Conservation (phyloP, 345 rosid genomes). For the Citrus hindsii region DNA sequence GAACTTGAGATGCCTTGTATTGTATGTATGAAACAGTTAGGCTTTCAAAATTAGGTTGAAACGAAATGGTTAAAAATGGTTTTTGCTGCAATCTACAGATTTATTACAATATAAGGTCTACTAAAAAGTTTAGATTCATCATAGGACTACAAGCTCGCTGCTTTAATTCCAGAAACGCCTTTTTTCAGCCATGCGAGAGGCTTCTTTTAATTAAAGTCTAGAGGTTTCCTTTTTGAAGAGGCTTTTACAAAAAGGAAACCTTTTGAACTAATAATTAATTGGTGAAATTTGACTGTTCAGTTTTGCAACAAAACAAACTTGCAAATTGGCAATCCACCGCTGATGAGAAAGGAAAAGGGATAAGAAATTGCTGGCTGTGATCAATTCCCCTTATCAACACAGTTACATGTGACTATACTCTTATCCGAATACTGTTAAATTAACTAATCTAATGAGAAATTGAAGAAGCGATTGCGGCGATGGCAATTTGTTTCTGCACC, state of each 20-base stretch:
- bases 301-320: background rate
- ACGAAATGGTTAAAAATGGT: too few species aligned
- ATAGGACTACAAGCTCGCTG: background rate
- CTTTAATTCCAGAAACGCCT: background rate
- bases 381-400: background rate
- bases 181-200: too few species aligned
- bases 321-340: background rate
- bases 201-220: too few species aligned
- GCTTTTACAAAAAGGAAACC: background rate
- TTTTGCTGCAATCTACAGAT: too few species aligned
- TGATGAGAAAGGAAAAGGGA: background rate
- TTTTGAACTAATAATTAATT: background rate
- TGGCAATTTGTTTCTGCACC: background rate
- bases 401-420: background rate
- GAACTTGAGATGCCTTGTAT: background rate
- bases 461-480: background rate
- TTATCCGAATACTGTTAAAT: background rate
- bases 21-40: background rate
- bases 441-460: background rate
- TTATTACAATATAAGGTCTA: too few species aligned
- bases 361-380: constrained; percentile 5
- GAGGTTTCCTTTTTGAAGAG: too few species aligned
- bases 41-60: background rate
- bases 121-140: too few species aligned
- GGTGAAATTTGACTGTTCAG: background rate